These are phyloP conservation scores for Tylopilus subfusipes DNA, from an alignment of 768 basidiomycete genomes.

Conservation along the genomic window DNA sequence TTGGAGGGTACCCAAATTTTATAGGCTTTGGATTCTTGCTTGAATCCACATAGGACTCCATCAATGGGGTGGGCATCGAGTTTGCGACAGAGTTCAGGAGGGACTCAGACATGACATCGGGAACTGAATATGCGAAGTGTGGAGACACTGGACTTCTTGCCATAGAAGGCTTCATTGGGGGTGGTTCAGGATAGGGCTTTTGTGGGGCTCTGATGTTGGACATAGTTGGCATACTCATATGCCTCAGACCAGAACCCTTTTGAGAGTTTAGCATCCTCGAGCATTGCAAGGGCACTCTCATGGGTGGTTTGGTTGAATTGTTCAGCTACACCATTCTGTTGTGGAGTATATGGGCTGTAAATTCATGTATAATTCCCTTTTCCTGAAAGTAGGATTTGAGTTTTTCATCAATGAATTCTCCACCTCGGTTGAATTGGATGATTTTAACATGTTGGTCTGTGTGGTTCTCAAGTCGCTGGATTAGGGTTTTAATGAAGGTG, in stretches of 20 bases:
- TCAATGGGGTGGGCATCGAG: constrained; percentile 8
- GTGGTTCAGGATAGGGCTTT: constrained; percentile 13
- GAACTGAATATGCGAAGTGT: constrained; percentile 23
- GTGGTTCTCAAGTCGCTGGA: no score
- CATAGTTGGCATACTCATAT: constrained; percentile 3
- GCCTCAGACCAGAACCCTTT: constrained; percentile 22
- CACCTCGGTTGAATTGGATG: neutral
- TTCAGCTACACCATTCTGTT: neutral
- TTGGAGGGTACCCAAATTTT: neutral
- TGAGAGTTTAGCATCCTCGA: constrained; percentile 17
- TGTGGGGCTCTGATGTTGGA: neutral
- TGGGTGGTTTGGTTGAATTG: no score
- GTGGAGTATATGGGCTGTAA: neutral
- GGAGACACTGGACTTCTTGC: constrained; percentile 21
- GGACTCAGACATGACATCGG: constrained; percentile 5
- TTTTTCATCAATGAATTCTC: no score
- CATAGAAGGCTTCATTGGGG: no score
- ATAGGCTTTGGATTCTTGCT: constrained; percentile 4
- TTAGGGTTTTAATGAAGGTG: neutral
- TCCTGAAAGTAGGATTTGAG: neutral
- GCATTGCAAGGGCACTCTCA: no score
- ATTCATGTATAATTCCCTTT: neutral
- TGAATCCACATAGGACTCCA: constrained; percentile 1
- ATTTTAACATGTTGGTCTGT: neutral
- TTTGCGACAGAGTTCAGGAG: neutral